Conservation (phyloP, 306 rosid species). For the Vigna radiata region DNA sequence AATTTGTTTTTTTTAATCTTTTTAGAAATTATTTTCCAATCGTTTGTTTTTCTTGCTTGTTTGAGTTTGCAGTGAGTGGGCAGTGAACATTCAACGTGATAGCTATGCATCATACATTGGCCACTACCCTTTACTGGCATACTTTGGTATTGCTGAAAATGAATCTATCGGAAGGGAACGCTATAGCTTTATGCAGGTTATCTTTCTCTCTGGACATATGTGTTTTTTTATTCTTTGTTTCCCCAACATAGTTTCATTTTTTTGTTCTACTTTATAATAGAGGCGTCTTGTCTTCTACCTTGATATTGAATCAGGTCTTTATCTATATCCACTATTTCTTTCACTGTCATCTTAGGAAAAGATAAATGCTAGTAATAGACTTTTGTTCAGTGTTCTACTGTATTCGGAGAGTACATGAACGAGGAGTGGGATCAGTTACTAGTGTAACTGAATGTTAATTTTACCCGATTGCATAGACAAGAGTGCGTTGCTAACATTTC, state of each 20-base stretch:
- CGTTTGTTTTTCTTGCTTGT: background rate
- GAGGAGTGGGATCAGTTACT: background rate
- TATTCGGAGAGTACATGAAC: background rate
- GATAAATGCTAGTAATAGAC: background rate
- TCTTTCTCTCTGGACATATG: background rate
- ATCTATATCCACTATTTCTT: constrained; percentile 1
- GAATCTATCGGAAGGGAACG: constrained; percentile 96
- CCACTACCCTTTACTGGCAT: constrained; percentile 78
- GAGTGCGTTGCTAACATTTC: background rate
- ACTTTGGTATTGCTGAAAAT: constrained; percentile 89
- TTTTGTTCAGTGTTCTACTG: background rate
- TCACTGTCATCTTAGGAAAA: background rate
- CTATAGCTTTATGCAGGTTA: constrained; percentile 91
- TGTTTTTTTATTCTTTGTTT: no score
- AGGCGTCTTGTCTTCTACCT: background rate
- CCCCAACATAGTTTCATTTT: background rate
- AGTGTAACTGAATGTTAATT: background rate
- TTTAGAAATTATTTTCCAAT: background rate
- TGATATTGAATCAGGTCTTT: background rate
- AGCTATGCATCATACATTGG: constrained; percentile 96
- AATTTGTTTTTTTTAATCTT: background rate
- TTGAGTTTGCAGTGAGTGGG: constrained; percentile 77
- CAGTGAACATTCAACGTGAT: constrained; percentile 95
- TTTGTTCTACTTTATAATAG: background rate
- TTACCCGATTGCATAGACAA: background rate